Evolutionary conservation across 305 asterid species (phyloP).

Genomic region (Fraxinus nigra): DNA sequence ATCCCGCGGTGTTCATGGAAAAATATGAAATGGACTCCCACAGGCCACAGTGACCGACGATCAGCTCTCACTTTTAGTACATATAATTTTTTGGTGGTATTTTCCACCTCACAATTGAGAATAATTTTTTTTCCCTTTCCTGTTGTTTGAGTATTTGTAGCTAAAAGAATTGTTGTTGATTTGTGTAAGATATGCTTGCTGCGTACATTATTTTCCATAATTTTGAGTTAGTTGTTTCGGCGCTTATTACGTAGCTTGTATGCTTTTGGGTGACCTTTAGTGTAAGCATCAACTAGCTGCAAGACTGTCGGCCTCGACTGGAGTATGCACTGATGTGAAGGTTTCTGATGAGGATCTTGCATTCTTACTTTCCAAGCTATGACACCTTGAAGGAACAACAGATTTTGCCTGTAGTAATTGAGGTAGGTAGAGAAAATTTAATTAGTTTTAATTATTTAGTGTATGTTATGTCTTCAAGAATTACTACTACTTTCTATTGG

Average conservation of each 20-base stretch:
- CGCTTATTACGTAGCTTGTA: neutral
- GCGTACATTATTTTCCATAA: neutral
- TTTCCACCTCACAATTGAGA: too few species aligned
- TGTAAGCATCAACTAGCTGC: constrained; percentile 97
- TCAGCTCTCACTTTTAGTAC: constrained; percentile 73
- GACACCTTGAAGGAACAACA: neutral
- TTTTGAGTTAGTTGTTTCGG: neutral
- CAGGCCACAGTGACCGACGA: constrained; percentile 59
- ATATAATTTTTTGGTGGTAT: neutral
- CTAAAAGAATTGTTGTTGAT: constrained; percentile 19
- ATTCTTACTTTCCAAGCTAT: constrained; percentile 55
- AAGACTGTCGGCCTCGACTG: constrained; percentile 68
- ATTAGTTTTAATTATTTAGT: neutral
- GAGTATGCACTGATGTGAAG: constrained; percentile 50
- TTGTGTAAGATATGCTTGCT: constrained; percentile 48
- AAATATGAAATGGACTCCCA: constrained; percentile 11
- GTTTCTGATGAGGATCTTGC: constrained; percentile 82
- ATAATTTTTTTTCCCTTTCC: too few species aligned
- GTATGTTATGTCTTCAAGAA: neutral
- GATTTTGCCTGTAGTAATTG: neutral
- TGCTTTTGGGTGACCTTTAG: constrained; percentile 23
- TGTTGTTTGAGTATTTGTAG: too few species aligned
- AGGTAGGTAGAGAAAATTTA: neutral
- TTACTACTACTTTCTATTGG: neutral
- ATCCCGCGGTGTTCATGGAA: neutral